Evolutionary conservation across 208 protist species (phyloP).

Genomic region (Crithidia brevicula): DNA sequence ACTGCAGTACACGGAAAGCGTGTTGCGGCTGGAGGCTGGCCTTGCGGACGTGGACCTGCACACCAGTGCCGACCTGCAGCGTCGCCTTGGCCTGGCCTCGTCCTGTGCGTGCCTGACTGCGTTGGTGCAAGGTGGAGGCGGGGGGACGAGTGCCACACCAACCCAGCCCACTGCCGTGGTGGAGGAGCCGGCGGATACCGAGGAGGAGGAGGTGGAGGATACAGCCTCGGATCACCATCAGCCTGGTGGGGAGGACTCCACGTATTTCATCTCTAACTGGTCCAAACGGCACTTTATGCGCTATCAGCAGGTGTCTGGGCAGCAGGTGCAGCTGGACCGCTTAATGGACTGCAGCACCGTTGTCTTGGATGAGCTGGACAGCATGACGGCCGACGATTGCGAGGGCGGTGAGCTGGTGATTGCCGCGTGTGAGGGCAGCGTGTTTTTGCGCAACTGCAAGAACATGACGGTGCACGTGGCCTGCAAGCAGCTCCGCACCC

Average conservation of each 20-base stretch:
- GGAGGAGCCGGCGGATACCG: conserved; percentile 16
- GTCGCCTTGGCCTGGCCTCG: conserved; percentile 12
- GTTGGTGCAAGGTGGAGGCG: neutral
- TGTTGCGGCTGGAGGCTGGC: conserved; percentile 74
- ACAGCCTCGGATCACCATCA: conserved; percentile 32
- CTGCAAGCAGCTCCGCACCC: conserved; percentile 93
- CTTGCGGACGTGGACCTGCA: conserved; percentile 30
- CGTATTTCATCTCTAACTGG: conserved; percentile 89
- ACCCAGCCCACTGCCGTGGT: neutral
- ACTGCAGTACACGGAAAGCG: conserved; percentile 81
- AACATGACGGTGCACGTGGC: conserved; percentile 91
- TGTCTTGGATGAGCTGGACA: conserved; percentile 89
- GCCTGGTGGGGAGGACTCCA: conserved; percentile 68
- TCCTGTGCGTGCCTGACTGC: conserved; percentile 13
- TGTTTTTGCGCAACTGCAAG: conserved; percentile 94
- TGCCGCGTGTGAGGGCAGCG: conserved; percentile 90
- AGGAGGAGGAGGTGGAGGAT: conserved; percentile 13
- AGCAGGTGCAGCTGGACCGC: conserved; percentile 91
- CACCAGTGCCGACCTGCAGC: conserved; percentile 20
- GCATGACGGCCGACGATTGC: conserved; percentile 93
- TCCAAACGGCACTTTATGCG: conserved; percentile 65
- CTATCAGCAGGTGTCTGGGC: conserved; percentile 70
- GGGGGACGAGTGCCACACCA: neutral
- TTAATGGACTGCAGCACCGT: conserved; percentile 85
- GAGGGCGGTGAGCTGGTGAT: conserved; percentile 92